These are phyloP conservation scores for Fibroporia radiculosa DNA, from an alignment of 768 basidiomycete genomes.

Conservation along the genomic window DNA sequence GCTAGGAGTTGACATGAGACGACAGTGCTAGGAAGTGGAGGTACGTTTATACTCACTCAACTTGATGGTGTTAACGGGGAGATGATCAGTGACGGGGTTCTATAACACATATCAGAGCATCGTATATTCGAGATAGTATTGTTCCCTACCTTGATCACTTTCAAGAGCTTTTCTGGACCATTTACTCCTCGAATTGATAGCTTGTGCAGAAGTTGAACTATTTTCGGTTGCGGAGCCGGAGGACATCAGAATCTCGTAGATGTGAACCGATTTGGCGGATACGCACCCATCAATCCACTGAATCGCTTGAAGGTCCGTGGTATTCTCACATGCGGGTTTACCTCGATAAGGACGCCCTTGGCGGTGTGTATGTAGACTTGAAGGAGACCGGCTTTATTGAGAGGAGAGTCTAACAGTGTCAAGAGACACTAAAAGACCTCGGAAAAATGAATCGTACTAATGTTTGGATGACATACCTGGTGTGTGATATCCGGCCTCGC, in stretches of 20 bases:
- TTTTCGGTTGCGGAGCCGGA: neutral
- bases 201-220: slow-evolving; percentile 95
- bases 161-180: slow-evolving; percentile 92
- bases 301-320: slow-evolving; percentile 98
- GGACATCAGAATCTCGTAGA: neutral
- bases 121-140: too few relatives aligned
- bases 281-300: slow-evolving; percentile 92
- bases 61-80: slow-evolving; percentile 93
- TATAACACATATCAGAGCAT: slow-evolving; percentile 26
- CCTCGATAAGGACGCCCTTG: slow-evolving; percentile 93
- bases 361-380: slow-evolving; percentile 99
- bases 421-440: slow-evolving; percentile 68
- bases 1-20: slow-evolving; percentile 29
- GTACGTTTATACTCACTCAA: slow-evolving; percentile 54
- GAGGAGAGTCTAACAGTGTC: slow-evolving; percentile 92
- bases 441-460: neutral
- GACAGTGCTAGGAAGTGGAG: neutral
- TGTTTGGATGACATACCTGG: slow-evolving; percentile 52
- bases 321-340: slow-evolving; percentile 96
- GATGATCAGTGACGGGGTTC: slow-evolving; percentile 93
- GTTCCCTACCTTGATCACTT: slow-evolving; percentile 81
- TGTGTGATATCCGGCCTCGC: slow-evolving; percentile 99
- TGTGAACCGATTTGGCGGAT: neutral
- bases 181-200: slow-evolving; percentile 94
- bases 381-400: slow-evolving; percentile 94